phyloP scores from a whole-genome alignment of 2,329 filamentous ascomycete species.

The Aureobasidium sp. region DNA sequence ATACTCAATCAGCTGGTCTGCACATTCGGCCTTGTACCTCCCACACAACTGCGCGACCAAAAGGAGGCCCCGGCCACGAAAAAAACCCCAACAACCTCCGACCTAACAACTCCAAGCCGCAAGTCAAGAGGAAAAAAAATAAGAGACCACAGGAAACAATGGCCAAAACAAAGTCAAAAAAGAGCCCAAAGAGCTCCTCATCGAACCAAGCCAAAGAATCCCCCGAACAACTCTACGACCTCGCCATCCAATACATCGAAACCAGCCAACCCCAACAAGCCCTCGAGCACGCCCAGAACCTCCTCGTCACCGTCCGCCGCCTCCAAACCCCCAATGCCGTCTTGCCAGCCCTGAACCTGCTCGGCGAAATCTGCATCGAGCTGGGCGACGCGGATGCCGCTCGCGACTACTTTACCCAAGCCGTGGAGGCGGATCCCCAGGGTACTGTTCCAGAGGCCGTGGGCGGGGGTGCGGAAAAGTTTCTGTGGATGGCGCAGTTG shows the following conservation, averaged over 20 bases:
- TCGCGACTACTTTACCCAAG: slow-evolving; percentile 60
- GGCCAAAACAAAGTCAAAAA: slow-evolving; percentile 45
- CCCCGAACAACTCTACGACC: slow-evolving; percentile 46
- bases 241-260: slow-evolving; percentile 49
- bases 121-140: not conserved
- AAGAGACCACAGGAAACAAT: too few relatives aligned
- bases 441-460: slow-evolving; percentile 60
- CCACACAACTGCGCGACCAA: not conserved
- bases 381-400: slow-evolving; percentile 72
- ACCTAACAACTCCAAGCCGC: not conserved
- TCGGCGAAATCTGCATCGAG: slow-evolving; percentile 76
- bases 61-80: not conserved
- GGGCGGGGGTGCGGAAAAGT: slow-evolving; percentile 86
- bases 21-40: not conserved
- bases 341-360: slow-evolving; percentile 61
- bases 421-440: slow-evolving; percentile 67
- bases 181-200: slow-evolving; percentile 27
- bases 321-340: slow-evolving; percentile 26
- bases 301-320: slow-evolving; percentile 39
- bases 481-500: slow-evolving; percentile 87
- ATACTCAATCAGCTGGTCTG: not conserved
- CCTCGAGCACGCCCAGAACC: slow-evolving; percentile 45
- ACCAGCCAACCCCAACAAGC: slow-evolving; percentile 51
- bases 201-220: slow-evolving; percentile 34
- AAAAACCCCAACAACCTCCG: not conserved